Evolutionary conservation across 2,329 filamentous ascomycete species (phyloP), one percentile per base, ranked within the genome.

Genomic region (Trichoderma guizhouense): DNA sequence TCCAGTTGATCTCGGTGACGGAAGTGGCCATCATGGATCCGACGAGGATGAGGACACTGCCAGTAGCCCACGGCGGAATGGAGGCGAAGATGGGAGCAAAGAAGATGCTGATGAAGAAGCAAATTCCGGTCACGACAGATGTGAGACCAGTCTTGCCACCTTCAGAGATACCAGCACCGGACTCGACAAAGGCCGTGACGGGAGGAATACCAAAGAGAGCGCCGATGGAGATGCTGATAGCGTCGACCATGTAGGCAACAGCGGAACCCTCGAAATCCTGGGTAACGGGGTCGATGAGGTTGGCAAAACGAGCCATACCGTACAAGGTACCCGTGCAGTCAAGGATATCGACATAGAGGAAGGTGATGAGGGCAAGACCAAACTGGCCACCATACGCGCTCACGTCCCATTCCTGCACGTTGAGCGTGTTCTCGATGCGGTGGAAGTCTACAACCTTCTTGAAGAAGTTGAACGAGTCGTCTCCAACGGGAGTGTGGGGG

Each of bases 51-150:
- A 97, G 87, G n/a, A 94, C 94, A 79, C 92, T 94, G 62, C 94
- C 94, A 0, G 94, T 97, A 3, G 94, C 94, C 93, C 93, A 97
- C 0, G 93, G 91, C 5, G 94, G 94, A 72, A 97, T 96, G 0
- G 92, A 95, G 11, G 94, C 93, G 78, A 97, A 97, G 71, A 97
- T 95, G 0, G 94, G 94, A 0, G 94, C 93, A 79, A 97, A 97
- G 86, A 97, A 97, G 73, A 97, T 88, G 71, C 92, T 89, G 79
- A 97, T 89, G 83, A 97, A 92, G 85, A 97, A 97, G 82, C 92
- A 94, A 64, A 97, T 71, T 6, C 94, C 94, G 0, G 93, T 91
- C 18, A 89, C 85, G 80, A 95, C 92, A 61, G 93, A 90, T 0
- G 93, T 96, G n/a, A 97, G 82, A 18, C 94, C 94, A 0, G 94